phyloP scores from a whole-genome alignment of 305 asterid species.

The Coffea humblotiana region DNA sequence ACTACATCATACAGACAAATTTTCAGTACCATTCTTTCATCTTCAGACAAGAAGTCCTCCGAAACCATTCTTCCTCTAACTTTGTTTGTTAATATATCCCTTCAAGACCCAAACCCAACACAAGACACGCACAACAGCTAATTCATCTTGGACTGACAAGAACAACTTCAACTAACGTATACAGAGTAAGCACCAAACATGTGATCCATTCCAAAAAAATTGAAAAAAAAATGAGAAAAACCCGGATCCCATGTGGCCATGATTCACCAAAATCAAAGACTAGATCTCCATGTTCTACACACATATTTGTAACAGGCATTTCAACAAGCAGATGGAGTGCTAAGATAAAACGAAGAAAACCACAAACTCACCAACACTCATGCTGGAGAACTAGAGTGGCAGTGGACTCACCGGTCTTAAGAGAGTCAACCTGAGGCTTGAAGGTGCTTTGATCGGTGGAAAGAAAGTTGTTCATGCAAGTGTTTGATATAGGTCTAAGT shows the following conservation, averaged over 20 bases:
- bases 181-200: too few species aligned
- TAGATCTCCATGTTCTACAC: neutral
- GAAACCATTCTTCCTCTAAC: too few species aligned
- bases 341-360: neutral
- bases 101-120: too few species aligned
- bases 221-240: neutral
- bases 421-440: neutral
- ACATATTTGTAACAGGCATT: slow-evolving; percentile 5
- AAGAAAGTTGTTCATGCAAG: neutral
- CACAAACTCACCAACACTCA: neutral
- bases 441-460: slow-evolving; percentile 16
- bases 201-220: too few species aligned
- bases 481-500: neutral
- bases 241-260: neutral
- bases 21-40: too few species aligned
- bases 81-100: too few species aligned
- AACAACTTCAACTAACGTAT: too few species aligned
- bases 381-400: neutral
- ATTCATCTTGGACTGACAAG: too few species aligned
- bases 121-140: too few species aligned
- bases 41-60: too few species aligned
- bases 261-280: slow-evolving; percentile 1
- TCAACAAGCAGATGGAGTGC: slow-evolving; percentile 17
- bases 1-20: neutral
- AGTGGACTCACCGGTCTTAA: slow-evolving; percentile 10